Percentiles rank a stretch among this genome's conserved stretches.
Conservation (phyloP, 148 eudicot genomes). For the Cornus florida region DNA sequence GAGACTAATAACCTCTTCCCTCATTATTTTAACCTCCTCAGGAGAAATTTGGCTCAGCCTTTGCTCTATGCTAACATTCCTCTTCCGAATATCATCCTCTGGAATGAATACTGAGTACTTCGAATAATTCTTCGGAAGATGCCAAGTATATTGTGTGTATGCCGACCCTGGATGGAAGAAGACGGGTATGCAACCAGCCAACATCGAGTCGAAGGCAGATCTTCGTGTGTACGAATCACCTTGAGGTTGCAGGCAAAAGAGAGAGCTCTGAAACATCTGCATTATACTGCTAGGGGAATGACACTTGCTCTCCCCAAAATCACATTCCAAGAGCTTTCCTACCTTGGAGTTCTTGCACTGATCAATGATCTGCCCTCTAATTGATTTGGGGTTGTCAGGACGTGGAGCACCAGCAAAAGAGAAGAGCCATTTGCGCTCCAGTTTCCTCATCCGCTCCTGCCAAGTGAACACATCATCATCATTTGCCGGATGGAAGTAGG, state of each 20-base stretch:
- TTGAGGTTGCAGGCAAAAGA: slow-evolving; percentile 91
- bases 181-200: slow-evolving; percentile 97
- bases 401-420: slow-evolving; percentile 98
- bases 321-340: slow-evolving; percentile 80
- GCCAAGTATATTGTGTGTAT: slow-evolving; percentile 92
- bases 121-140: slow-evolving; percentile 76
- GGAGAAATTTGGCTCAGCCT: slow-evolving; percentile 52
- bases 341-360: slow-evolving; percentile 62
- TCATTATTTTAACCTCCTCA: slow-evolving; percentile 70
- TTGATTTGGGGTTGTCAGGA: slow-evolving; percentile 73
- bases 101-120: slow-evolving; percentile 81
- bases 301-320: slow-evolving; percentile 80
- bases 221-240: slow-evolving; percentile 99
- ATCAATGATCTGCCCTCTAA: slow-evolving; percentile 74
- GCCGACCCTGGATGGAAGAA: slow-evolving; percentile 95
- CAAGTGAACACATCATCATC: slow-evolving; percentile 73
- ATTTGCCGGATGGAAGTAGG: slow-evolving; percentile 90
- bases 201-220: slow-evolving; percentile 93
- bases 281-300: slow-evolving; percentile 85
- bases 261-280: slow-evolving; percentile 95
- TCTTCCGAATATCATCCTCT: slow-evolving; percentile 69
- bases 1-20: slow-evolving; percentile 76
- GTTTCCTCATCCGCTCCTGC: slow-evolving; percentile 90
- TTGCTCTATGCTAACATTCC: slow-evolving; percentile 64
- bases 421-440: slow-evolving; percentile 68